Evolutionary conservation across 176 grass and related monocot genomes (phyloP), one percentile per base, ranked within the genome.

Genomic region (Echinochloa phyllopogon): DNA sequence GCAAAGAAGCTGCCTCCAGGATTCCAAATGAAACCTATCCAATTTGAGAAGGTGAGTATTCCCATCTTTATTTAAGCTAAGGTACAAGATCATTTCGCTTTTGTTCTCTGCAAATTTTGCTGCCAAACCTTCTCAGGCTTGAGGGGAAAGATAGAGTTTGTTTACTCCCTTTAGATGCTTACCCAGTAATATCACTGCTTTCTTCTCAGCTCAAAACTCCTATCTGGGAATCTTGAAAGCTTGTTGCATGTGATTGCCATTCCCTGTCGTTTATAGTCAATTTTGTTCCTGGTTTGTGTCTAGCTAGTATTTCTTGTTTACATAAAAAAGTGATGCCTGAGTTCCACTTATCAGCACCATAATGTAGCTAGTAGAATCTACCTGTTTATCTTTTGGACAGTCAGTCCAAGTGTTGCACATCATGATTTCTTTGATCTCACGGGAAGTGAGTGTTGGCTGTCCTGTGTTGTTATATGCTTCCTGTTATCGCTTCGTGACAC

Each of bases 1-100:
- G 85, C 89, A 50, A 89, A 88, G 82, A 84, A 47, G 27, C 52
- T 92, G 72, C 83, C 89, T 40, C 67, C 82, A 82, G 85, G 87
- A 13, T 97, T 92, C 65, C 75, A 83, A 86, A 97, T 97, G 89
- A 90, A 94, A 40, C 83, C 87, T 77, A 94, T 90, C 36, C 89
- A 90, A 40, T 94, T 92, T 72, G 94, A 96, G 50, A 93, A 93
- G 91, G 91, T 93, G 61, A 80, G 75, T 85, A 66, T 74, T 80
- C 18, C 45, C 24, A 81, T 8, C 5, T 57, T 85, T 72, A 48
- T 74, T 12, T 4, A 16, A 71, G 10, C 15, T 18, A 79, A 49
- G 25, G 51, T 74, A 50, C 49, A 37, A 71, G 5, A 37, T 58
- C 57, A 4, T 59, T 59, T 24, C 24, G 57, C 57, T 4, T 59